phyloP scores from a whole-genome alignment of 257 asterid species.

The Osmanthus fragrans region DNA sequence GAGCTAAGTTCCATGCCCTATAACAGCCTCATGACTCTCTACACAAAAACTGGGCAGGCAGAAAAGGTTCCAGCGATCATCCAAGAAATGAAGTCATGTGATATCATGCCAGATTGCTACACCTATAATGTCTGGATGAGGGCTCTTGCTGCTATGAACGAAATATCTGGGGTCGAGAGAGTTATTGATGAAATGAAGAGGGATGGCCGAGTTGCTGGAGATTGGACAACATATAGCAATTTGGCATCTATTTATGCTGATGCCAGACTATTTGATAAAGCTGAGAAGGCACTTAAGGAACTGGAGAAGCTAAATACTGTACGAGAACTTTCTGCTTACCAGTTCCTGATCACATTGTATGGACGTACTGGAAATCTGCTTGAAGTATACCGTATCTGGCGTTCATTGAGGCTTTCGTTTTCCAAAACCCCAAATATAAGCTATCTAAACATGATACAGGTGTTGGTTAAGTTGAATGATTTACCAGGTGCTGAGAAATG shows the following conservation, averaged over 20 bases:
- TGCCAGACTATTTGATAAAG: conserved; percentile 70
- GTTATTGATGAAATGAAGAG: conserved; percentile 93
- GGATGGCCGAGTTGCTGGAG: conserved; percentile 80
- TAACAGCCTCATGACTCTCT: conserved; percentile 85
- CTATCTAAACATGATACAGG: conserved; percentile 88
- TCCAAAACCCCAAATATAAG: conserved; percentile 75
- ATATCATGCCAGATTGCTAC: conserved; percentile 66
- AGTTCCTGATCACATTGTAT: conserved; percentile 76
- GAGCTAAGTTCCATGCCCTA: conserved; percentile 76
- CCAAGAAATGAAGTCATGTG: conserved; percentile 82
- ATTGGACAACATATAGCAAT: conserved; percentile 95
- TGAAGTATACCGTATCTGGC: conserved; percentile 92
- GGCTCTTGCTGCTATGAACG: conserved; percentile 77
- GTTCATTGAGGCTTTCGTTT: conserved; percentile 85
- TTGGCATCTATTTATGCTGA: conserved; percentile 84
- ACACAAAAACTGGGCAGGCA: conserved; percentile 54
- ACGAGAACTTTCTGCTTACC: conserved; percentile 64
- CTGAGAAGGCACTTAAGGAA: conserved; percentile 84
- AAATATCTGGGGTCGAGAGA: conserved; percentile 79
- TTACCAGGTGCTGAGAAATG: conserved; percentile 95
- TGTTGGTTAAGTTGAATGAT: conserved; percentile 74
- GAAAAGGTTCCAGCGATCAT: conserved; percentile 62
- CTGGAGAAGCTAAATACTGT: conserved; percentile 68
- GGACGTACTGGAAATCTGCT: conserved; percentile 78
- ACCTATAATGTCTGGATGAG: conserved; percentile 96